Evolutionary conservation across 768 basidiomycete genomes (phyloP).

Genomic region (Boletus sp.): DNA sequence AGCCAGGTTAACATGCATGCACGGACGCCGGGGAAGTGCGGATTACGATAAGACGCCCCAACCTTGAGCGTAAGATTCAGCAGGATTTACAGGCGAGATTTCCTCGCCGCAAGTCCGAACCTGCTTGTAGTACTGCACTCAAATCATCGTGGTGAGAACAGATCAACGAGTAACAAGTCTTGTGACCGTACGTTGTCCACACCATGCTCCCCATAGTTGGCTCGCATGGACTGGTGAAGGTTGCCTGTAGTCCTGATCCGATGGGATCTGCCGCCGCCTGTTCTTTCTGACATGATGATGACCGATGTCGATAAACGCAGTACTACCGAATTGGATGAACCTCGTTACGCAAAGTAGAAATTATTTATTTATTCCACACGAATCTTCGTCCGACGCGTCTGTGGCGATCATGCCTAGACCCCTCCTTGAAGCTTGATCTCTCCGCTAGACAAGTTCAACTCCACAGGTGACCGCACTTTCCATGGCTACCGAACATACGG

Average conservation of each 20-base stretch:
- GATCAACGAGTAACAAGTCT: neutral
- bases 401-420: slow-evolving; percentile 1
- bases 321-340: neutral
- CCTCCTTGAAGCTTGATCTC: neutral
- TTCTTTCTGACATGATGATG: slow-evolving; percentile 5
- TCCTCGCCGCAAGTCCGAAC: slow-evolving; percentile 6
- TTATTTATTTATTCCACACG: neutral
- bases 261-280: slow-evolving; percentile 21
- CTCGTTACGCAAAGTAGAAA: neutral
- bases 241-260: slow-evolving; percentile 25
- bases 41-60: slow-evolving; percentile 68
- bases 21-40: slow-evolving; percentile 66
- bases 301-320: neutral
- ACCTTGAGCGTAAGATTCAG: slow-evolving; percentile 35
- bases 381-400: neutral
- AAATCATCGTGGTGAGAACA: slow-evolving; percentile 2
- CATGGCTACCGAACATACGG: slow-evolving; percentile 17
- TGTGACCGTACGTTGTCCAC: slow-evolving; percentile 51
- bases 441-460: neutral
- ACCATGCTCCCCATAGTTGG: slow-evolving; percentile 52
- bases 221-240: slow-evolving; percentile 44
- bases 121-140: slow-evolving; percentile 29
- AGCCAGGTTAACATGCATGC: slow-evolving; percentile 54
- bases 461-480: neutral
- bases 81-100: neutral